Base-by-base conservation (phyloP, 768 basidiomycete species). In the Coprinopsis sp. region DNA sequence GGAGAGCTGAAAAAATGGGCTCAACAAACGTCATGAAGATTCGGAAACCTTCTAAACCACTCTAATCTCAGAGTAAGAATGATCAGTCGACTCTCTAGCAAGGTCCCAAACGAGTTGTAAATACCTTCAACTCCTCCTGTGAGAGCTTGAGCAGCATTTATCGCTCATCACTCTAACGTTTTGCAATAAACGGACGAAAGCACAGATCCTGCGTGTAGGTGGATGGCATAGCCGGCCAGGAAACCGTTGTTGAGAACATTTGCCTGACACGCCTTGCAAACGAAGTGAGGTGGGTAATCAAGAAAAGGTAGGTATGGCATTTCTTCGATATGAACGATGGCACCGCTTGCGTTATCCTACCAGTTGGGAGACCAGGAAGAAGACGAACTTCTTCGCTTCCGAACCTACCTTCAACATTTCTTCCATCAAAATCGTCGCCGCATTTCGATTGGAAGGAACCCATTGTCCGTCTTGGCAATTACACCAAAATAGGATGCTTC, bases 271-370 rank as follows among this genome's bases (percentile, higher is more conserved):
- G 41, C 83, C 83, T 91, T 93, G 62, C n/a, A 44, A 37, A 50
- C 43, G 37, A 29, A 47, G 27, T 19, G 11, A 22, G 22, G 14
- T 25, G 21, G 16, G 29, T 44, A 3, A 19, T 16, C 11, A 3
- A 34, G 52, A 25, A 28, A 11, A 31, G 38, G 27, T 5, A 14
- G 22, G 12, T 82, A 57, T 50, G 93, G 92, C 57, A 87, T 87
- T 29, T 88, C 91, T 68, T 99, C 96, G 23, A 99, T 82, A 16
- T 94, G 94, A 91, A 98, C 95, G 33, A 97, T 90, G 4, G 91
- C 87, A 21, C 96, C 96, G 12, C 87, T 88, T 1, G 95, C 96
- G 63, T 98, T 98, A 1, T 95, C 95, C 21, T 68, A 14, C 96
- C 96, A 12, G 92, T 96, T 58, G 84, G 87, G 25, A 99, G 95